Percentiles rank a stretch among this genome's conserved stretches.
Evolutionary conservation across 441 rosid species (phyloP).

Genomic region (Daphne laureola): DNA sequence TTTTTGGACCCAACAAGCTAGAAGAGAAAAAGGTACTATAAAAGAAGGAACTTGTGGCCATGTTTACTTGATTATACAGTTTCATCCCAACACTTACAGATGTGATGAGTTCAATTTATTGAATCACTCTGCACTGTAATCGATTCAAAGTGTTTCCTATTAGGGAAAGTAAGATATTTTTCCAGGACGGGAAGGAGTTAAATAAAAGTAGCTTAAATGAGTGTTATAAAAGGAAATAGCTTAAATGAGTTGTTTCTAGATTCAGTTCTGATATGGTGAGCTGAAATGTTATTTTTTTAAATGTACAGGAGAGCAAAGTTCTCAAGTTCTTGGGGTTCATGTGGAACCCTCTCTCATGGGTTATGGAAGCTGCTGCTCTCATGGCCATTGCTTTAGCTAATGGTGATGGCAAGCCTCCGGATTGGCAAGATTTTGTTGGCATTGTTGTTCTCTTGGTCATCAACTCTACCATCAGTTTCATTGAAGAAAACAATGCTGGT

Average conservation of each 20-base stretch:
- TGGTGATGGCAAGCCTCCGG: constrained; percentile 74
- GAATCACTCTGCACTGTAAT: too few relatives aligned
- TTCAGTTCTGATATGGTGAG: not conserved
- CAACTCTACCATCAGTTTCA: constrained; percentile 23
- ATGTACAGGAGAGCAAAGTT: constrained; percentile 72
- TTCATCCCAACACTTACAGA: too few relatives aligned
- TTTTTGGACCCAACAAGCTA: constrained; percentile 61
- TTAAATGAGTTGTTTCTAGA: too few relatives aligned
- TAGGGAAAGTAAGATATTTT: too few relatives aligned
- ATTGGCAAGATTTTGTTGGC: constrained; percentile 73
- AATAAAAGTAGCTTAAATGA: too few relatives aligned
- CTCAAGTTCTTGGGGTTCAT: constrained; percentile 93
- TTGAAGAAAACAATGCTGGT: constrained; percentile 23
- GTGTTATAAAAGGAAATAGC: too few relatives aligned
- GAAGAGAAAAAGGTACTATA: constrained; percentile 51
- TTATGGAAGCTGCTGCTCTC: constrained; percentile 89
- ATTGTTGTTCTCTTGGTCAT: constrained; percentile 14
- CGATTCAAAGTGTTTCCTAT: too few relatives aligned
- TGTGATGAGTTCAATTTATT: too few relatives aligned
- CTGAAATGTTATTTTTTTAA: not conserved
- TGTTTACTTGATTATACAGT: not conserved
- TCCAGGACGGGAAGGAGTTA: too few relatives aligned
- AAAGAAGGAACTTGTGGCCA: too few relatives aligned
- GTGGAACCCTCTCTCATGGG: constrained; percentile 99
- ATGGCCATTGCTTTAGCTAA: constrained; percentile 94